Base-by-base conservation (phyloP, 345 rosid genomes). In the Ceriops zippeliana region DNA sequence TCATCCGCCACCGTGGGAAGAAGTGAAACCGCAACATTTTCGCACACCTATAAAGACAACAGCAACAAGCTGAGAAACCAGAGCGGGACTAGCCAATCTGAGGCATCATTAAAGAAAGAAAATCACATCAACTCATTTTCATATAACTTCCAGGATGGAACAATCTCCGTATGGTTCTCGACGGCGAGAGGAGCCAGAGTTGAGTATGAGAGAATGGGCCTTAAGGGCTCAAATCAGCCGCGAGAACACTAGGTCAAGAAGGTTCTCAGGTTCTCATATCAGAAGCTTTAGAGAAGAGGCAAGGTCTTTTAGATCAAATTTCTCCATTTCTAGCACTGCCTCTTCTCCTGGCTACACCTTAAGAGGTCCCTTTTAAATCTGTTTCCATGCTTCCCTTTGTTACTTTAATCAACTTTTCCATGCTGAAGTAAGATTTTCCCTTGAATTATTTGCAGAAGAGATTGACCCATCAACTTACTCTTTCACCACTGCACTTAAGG, bases 391-490 rank as follows among this genome's bases (percentile, higher is more conserved):
- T 42, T 42, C 17, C 17, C 49, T 42, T 42, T 42, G 49, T 42
- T 42, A 42, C 16, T 42, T 42, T 42, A 2, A 13, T 42, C 49
- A 13, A 11, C 16, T 70, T 53, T 9, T 28, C 21, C 24, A 42
- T 2, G 49, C 49, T 42, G 49, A 42, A 42, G 19, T 42, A 15
- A 42, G 15, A 62, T 52, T 59, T 13, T 31, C 24, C 26, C 61
- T 9, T 15, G 49, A 42, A 69, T 21, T 8, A 2, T 27, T 65
- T 58, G 58, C 97, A 93, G 99, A 90, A 61, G 96, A 86, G 76
- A 90, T 95, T 66, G 97, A 91, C 80, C 99, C 99, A 26, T 84
- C 96, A 52, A 88, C 97, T 13, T 95, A 95, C 78, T 88, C 96
- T 38, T 95, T 95, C 85, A 90, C 90, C 58, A 77, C 85, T 56